Evolutionary conservation across 1,284 basidiomycete species (phyloP).

Genomic region (Phellopilus nigrolimitatus): DNA sequence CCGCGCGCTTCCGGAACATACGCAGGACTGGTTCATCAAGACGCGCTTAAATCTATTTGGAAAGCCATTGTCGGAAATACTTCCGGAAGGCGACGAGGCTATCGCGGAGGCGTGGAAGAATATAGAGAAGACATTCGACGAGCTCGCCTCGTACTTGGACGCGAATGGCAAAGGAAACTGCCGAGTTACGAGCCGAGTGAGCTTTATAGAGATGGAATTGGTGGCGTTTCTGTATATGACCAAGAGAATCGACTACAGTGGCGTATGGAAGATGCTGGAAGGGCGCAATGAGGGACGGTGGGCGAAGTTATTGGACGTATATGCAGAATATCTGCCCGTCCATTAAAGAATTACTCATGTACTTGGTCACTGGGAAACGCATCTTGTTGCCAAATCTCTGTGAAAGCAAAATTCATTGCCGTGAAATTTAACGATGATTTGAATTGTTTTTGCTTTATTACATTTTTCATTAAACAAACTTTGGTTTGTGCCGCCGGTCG

Average conservation of each 20-base stretch:
- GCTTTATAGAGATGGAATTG: slow-evolving; percentile 7
- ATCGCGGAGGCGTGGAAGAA: slow-evolving; percentile 18
- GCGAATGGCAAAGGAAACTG: slow-evolving; percentile 14
- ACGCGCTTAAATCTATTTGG: slow-evolving; percentile 8
- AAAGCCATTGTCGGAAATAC: slow-evolving; percentile 14
- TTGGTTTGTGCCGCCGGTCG: no score
- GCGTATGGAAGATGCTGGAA: slow-evolving; percentile 3
- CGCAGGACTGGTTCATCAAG: background rate
- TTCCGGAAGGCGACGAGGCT: slow-evolving; percentile 7
- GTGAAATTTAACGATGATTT: no score
- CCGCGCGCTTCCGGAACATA: background rate
- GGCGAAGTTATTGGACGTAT: slow-evolving; percentile 12
- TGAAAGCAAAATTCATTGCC: no score
- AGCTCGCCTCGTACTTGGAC: slow-evolving; percentile 17
- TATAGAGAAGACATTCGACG: slow-evolving; percentile 13
- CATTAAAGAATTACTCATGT: no score
- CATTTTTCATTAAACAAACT: background rate
- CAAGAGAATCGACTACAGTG: background rate
- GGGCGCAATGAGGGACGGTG: slow-evolving; percentile 11
- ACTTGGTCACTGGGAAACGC: no score
- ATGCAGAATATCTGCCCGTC: no score
- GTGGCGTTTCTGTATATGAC: slow-evolving; percentile 1
- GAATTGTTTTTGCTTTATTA: no score
- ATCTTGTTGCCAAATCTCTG: no score
- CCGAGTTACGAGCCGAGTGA: background rate